These are phyloP conservation scores for Houttuynia cordata DNA, from an alignment of 164 flowering plant genomes.

Conservation along the genomic window DNA sequence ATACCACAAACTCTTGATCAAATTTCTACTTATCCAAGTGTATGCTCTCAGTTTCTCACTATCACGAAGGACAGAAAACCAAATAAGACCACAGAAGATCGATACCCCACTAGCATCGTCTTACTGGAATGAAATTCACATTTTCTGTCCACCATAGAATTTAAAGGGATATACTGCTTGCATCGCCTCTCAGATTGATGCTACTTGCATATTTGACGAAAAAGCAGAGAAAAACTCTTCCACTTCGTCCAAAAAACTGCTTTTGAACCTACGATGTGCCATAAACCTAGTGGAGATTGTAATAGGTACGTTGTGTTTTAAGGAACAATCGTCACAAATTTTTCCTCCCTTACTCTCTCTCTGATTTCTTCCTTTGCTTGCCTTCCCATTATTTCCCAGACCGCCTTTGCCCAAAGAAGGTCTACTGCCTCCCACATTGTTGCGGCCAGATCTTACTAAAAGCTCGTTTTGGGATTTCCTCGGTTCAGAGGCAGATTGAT, in stretches of 20 bases:
- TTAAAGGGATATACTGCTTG: background rate
- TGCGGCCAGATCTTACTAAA: constrained; percentile 27
- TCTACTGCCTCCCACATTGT: constrained; percentile 20
- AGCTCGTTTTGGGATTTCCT: constrained; percentile 35
- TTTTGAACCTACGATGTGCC: constrained; percentile 63
- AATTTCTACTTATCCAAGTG: too few species aligned
- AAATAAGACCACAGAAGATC: too few species aligned
- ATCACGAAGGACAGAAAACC: too few species aligned
- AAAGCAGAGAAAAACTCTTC: constrained; percentile 60
- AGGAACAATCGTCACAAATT: constrained; percentile 32
- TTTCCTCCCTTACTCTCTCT: constrained; percentile 41
- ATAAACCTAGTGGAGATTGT: constrained; percentile 30
- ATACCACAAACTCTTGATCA: too few species aligned
- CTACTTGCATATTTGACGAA: background rate
- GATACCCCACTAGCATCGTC: too few species aligned
- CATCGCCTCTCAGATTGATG: background rate
- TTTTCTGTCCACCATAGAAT: background rate
- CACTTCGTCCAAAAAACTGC: constrained; percentile 55
- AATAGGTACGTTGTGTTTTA: constrained; percentile 24
- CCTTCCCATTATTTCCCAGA: constrained; percentile 23
- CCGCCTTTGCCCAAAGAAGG: constrained; percentile 24
- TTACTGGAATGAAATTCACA: too few species aligned
- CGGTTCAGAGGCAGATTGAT: constrained; percentile 26
- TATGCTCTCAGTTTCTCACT: too few species aligned
- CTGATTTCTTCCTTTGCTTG: constrained; percentile 36